These are phyloP conservation scores for Mucor ambiguus DNA, from an alignment of 371 early-diverging fungal species.

Conservation along the genomic window DNA sequence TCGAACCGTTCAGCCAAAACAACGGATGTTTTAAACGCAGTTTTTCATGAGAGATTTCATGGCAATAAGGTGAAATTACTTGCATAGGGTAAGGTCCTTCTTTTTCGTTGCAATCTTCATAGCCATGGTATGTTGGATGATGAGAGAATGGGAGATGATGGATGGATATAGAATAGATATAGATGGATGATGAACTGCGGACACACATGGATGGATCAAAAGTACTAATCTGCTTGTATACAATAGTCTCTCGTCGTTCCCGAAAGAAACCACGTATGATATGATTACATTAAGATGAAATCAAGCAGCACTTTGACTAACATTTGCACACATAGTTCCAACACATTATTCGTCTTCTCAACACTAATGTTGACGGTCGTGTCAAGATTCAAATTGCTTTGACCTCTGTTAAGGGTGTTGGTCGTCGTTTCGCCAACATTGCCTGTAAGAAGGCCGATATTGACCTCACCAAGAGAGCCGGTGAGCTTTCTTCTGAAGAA, in stretches of 20 bases:
- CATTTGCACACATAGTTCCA: conserved; percentile 69
- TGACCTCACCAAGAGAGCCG: conserved; percentile 96
- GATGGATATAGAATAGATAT: conserved; percentile 14
- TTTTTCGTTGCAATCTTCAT: conserved; percentile 28
- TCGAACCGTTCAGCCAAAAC: not conserved
- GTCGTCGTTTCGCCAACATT: conserved; percentile 97
- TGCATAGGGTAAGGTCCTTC: conserved; percentile 25
- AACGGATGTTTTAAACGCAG: not conserved
- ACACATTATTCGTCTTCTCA: conserved; percentile 99
- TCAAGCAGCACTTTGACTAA: not conserved
- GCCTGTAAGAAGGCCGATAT: conserved; percentile 99
- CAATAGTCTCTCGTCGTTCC: conserved; percentile 87
- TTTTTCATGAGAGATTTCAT: conserved; percentile 1
- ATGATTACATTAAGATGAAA: conserved; percentile 28
- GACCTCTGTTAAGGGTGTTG: conserved; percentile 98
- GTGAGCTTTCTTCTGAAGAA: conserved; percentile 96
- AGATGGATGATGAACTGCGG: conserved; percentile 11
- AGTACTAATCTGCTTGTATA: conserved; percentile 8
- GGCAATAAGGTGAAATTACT: conserved; percentile 13
- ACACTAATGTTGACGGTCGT: conserved; percentile 99
- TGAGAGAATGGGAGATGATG: conserved; percentile 4
- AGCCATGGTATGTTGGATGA: conserved; percentile 21
- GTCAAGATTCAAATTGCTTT: conserved; percentile 96
- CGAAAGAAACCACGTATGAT: conserved; percentile 62
- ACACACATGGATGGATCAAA: conserved; percentile 5